Percentiles rank a stretch among this genome's conserved stretches.
Evolutionary conservation across 2,329 filamentous ascomycete genomes (phyloP).

Genomic region (Xylaria sp.): DNA sequence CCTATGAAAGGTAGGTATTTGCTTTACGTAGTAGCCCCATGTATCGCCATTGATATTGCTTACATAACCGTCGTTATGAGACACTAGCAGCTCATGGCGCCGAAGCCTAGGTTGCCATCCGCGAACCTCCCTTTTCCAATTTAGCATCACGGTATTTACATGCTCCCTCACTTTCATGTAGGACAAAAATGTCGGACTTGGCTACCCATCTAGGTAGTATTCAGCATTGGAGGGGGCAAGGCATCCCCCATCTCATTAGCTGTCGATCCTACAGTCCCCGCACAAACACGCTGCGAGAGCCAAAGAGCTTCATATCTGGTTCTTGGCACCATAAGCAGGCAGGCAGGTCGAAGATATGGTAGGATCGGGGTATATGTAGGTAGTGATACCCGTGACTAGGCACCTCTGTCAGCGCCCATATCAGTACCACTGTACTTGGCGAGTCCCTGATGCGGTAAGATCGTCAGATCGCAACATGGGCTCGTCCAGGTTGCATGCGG

Average conservation of each 20-base stretch:
- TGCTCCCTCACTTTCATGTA: too few relatives aligned
- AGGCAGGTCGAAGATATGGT: conserved; percentile 13
- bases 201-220: too few relatives aligned
- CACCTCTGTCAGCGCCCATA: conserved; percentile 11
- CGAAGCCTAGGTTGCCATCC: conserved; percentile 3
- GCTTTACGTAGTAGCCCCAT: too few relatives aligned
- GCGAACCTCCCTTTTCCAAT: neutral
- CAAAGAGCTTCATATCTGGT: neutral
- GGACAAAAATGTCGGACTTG: too few relatives aligned
- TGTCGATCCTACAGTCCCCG: neutral
- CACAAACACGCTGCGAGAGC: neutral
- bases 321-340: conserved; percentile 15
- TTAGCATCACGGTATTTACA: neutral
- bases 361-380: too few relatives aligned
- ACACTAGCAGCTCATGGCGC: conserved; percentile 5
- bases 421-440: conserved; percentile 6
- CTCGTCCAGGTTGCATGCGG: conserved; percentile 2
- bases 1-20: too few relatives aligned
- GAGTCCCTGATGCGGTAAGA: conserved; percentile 16
- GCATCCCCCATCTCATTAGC: neutral
- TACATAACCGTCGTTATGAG: too few relatives aligned
- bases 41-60: too few relatives aligned
- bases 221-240: too few relatives aligned
- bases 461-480: conserved; percentile 12
- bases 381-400: conserved; percentile 19